phyloP scores from a whole-genome alignment of 108 stramenopile genomes.

The Bacterosira constricta region DNA sequence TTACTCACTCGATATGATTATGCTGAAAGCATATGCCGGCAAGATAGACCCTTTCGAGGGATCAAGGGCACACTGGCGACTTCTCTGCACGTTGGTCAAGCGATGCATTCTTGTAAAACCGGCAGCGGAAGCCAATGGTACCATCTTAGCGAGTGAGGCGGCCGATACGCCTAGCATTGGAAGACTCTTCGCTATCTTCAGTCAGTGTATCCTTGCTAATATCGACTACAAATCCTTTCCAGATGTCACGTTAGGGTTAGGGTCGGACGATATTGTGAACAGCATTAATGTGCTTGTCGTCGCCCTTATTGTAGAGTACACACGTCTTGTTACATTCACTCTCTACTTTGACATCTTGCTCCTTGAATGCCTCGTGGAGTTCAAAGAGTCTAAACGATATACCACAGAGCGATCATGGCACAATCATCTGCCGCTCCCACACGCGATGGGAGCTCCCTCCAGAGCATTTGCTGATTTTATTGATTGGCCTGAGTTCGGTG shows the following conservation, averaged over 20 bases:
- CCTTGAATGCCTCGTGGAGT: background rate
- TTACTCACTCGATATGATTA: slow-evolving; percentile 13
- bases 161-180: background rate
- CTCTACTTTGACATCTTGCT: background rate
- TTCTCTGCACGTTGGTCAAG: background rate
- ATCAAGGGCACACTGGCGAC: slow-evolving; percentile 12
- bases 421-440: background rate
- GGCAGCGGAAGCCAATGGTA: slow-evolving; percentile 23
- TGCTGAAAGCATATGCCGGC: slow-evolving; percentile 23
- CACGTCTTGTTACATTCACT: background rate
- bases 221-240: slow-evolving; percentile 9
- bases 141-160: slow-evolving; percentile 18
- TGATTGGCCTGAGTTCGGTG: background rate
- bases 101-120: slow-evolving; percentile 8
- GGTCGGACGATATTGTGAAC: background rate
- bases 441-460: background rate
- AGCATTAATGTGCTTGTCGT: background rate
- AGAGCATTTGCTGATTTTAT: background rate
- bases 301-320: background rate
- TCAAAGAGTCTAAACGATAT: too few species aligned
- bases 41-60: slow-evolving; percentile 14
- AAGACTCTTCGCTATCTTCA: background rate
- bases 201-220: background rate
- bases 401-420: background rate
- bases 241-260: slow-evolving; percentile 25